A percentile compares a stretch with the other conserved stretches of the same genome.
These are phyloP conservation scores for Earliella scabrosa DNA, from an alignment of 1,284 basidiomycete genomes.

Conservation along the genomic window DNA sequence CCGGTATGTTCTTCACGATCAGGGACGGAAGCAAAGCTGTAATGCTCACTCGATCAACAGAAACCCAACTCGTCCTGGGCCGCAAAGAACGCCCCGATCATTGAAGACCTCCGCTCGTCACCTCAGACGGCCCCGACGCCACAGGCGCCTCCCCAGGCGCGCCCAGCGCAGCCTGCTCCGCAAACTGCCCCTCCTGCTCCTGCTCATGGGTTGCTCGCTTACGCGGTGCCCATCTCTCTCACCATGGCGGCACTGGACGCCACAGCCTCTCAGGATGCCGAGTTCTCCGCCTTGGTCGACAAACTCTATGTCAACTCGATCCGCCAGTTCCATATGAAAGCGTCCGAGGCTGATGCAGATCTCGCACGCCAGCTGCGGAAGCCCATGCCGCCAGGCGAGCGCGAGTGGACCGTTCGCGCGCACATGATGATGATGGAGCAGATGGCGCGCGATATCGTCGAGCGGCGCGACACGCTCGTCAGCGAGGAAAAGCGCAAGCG, in stretches of 20 bases:
- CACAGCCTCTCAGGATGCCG: constrained; percentile 6
- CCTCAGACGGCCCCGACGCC: constrained; percentile 1
- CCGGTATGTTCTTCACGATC: constrained; percentile 1
- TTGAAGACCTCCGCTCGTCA: constrained; percentile 14
- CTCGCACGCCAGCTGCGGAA: constrained; percentile 27
- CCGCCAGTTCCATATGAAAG: constrained; percentile 26
- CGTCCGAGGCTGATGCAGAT: constrained; percentile 28
- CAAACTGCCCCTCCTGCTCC: constrained; percentile 4
- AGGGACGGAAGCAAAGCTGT: neutral
- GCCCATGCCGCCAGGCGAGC: constrained; percentile 17
- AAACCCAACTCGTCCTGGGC: constrained; percentile 5
- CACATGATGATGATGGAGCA: constrained; percentile 25
- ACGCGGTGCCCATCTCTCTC: constrained; percentile 19
- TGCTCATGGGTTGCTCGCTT: constrained; percentile 12
- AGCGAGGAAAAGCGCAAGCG: constrained; percentile 16
- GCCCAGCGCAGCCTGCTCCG: constrained; percentile 2
- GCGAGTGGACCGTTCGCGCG: constrained; percentile 19
- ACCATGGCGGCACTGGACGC: constrained; percentile 6
- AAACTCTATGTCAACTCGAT: constrained; percentile 23
- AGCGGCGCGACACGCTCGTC: constrained; percentile 13
- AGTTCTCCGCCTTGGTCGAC: constrained; percentile 12
- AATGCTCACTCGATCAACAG: neutral
- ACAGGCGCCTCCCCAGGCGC: constrained; percentile 3
- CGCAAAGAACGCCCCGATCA: constrained; percentile 5
- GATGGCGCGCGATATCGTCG: constrained; percentile 22